A percentile compares a stretch with the other conserved stretches of the same genome.
These are phyloP conservation scores for Lentinula detonsa DNA, from an alignment of 768 basidiomycete genomes.

Conservation along the genomic window DNA sequence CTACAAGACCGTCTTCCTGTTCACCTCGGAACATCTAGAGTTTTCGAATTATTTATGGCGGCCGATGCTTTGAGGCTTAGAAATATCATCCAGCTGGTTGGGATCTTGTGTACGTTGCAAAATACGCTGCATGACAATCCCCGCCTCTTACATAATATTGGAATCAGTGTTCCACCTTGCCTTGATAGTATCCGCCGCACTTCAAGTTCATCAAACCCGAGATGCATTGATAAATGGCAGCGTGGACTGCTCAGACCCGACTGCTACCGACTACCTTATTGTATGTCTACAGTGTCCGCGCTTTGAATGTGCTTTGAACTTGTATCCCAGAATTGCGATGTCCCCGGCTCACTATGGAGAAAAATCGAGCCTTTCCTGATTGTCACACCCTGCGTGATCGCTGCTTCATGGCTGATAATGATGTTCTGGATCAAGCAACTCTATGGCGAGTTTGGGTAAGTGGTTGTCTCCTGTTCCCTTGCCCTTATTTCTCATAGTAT, in stretches of 20 bases:
- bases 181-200: slow-evolving; percentile 64
- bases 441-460: slow-evolving; percentile 79
- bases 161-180: slow-evolving; percentile 65
- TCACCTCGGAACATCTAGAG: slow-evolving; percentile 28
- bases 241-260: slow-evolving; percentile 26
- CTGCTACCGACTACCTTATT: slow-evolving; percentile 18
- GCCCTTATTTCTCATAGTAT: not conserved
- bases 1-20: not conserved
- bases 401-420: slow-evolving; percentile 57
- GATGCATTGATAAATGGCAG: slow-evolving; percentile 42
- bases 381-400: slow-evolving; percentile 66
- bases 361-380: slow-evolving; percentile 64
- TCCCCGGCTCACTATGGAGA: slow-evolving; percentile 51
- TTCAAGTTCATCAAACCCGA: slow-evolving; percentile 75
- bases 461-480: not conserved
- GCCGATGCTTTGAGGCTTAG: slow-evolving; percentile 77
- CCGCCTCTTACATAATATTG: not conserved
- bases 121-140: too few species aligned
- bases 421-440: slow-evolving; percentile 65
- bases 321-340: slow-evolving; percentile 36
- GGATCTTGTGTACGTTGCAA: slow-evolving; percentile 52
- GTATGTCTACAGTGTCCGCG: slow-evolving; percentile 27
- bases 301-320: not conserved
- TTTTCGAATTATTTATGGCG: slow-evolving; percentile 78
- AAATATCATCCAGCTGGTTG: slow-evolving; percentile 74